phyloP scores from a whole-genome alignment of 1,284 basidiomycete genomes.

The Cryptococcus deneoformans region DNA sequence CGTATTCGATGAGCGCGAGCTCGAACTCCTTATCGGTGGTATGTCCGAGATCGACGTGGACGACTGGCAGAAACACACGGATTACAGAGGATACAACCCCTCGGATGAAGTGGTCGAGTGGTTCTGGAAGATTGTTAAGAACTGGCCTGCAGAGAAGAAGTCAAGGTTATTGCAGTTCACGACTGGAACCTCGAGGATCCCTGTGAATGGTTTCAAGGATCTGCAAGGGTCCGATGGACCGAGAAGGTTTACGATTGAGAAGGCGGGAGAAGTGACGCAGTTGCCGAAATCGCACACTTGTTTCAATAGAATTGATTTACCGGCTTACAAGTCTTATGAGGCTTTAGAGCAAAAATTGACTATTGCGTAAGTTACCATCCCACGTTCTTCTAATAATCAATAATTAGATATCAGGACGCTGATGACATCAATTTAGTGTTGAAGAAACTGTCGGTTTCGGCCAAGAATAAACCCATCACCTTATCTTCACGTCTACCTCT shows the following conservation, averaged over 20 bases:
- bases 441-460: conserved; percentile 61
- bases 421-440: conserved; percentile 49
- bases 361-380: conserved; percentile 56
- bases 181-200: conserved; percentile 94
- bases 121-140: conserved; percentile 99
- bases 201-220: conserved; percentile 99
- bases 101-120: conserved; percentile 93
- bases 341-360: conserved; percentile 85
- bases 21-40: conserved; percentile 91
- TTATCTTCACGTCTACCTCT: too few relatives aligned
- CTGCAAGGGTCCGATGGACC: conserved; percentile 97
- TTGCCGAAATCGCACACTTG: conserved; percentile 84
- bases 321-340: conserved; percentile 86
- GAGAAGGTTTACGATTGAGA: conserved; percentile 90
- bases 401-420: background rate
- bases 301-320: conserved; percentile 84
- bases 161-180: conserved; percentile 56
- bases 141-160: conserved; percentile 95
- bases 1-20: conserved; percentile 97
- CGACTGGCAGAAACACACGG: conserved; percentile 62
- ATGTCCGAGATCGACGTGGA: conserved; percentile 94
- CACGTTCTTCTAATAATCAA: too few relatives aligned
- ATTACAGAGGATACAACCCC: conserved; percentile 57
- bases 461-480: conserved; percentile 30
- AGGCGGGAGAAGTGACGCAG: conserved; percentile 87